Base-by-base conservation (phyloP, 208 protist genomes). In the Herpetomonas tarakana region DNA sequence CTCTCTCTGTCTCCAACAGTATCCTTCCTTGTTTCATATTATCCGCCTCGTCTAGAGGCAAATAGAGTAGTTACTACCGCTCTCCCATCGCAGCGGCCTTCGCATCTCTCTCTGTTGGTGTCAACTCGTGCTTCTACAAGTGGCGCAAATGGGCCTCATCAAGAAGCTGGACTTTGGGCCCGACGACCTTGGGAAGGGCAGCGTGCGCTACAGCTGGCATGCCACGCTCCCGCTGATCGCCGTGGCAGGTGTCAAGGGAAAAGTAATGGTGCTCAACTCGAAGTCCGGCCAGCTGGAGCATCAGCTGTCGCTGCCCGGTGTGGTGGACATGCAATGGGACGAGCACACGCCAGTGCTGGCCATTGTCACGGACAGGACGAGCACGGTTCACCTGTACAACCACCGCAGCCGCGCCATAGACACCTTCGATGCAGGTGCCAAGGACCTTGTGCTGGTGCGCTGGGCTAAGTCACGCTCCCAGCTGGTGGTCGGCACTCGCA, bases 311-410 rank as follows among this genome's bases (percentile, higher is more conserved):
- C 62, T 93, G 19, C 24, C 74, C 12, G 64, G 71, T 31, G 83
- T 90, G n/a, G 53, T 92, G 11, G 61, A 76, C 25, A 71, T 98
- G 58, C 80, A 80, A 26, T 99, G 97, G 96, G 94, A 98, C 62
- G 27, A 27, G 38, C 81, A 38, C 66, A 64, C 75, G n/a, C 92
- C 97, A 53, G 76, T 79, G 2, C 67, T 99, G 7, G 96, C 93
- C 16, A 53, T 98, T 30, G 73, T 98, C 50, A 90, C 93, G 25
- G 50, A 81, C 24, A 63, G 68, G 12, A 83, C 71, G 0, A 65
- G 68, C 26, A 66, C 70, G 16, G 66, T 99, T 2, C 74, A 84
- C 12, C 57, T 99, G 25, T 97, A 88, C 75, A 84, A 91, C 27
- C 55, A 82, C 25, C 72, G 81, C 46, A 86, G 79, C 0, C 62